Base-by-base conservation (phyloP, 2,329 filamentous ascomycete species). In the Xylariaceae sp. region DNA sequence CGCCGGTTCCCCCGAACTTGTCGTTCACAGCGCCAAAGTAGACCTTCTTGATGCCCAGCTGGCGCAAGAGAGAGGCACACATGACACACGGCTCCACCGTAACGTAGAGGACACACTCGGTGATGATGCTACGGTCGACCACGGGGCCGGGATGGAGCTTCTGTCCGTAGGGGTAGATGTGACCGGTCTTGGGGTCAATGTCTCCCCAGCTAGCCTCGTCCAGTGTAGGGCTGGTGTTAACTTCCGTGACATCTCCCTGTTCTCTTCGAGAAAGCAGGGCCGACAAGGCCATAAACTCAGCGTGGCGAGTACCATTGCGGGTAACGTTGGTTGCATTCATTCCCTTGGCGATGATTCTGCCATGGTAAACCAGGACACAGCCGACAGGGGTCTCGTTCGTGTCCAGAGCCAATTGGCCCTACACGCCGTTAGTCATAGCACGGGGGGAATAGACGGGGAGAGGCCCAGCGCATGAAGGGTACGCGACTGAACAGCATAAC, bases 1-100 rank as follows among this genome's bases (percentile, higher is more conserved):
- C 90, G 2, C 92, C 92, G 12, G 88, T 94, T 19, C 93, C 92
- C 6, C 92, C 92, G 63, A 98, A 98, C 37, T 93, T 85, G 64
- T 98, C 92, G 58, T 98, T 98, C 49, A 84, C 77, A 39, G 89
- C 94, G 4, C 92, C 93, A 59, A 92, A 98, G 59, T 90, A 96
- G 19, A 98, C 92, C 46, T 82, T 83, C 42, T 83, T 77, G 59
- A 98, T 88, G 11, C 79, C 76, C 44, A 93, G 81, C 60, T 98
- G 93, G 32, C 88, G 78, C 32, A 98, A 72, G 33, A 93, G 77
- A 5, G 88, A 93, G 10, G 92, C 92, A 56, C 92, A 98, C 92
- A 98, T 98, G 64, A 98, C 87, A 59, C 92, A 98, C 4, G 92
- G 92, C 62, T 98, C 93, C 34, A 98, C 90, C 0, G 92, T 98